Evolutionary conservation across 352 stramenopile species (phyloP).

Genomic region (Blastocystis sp.): DNA sequence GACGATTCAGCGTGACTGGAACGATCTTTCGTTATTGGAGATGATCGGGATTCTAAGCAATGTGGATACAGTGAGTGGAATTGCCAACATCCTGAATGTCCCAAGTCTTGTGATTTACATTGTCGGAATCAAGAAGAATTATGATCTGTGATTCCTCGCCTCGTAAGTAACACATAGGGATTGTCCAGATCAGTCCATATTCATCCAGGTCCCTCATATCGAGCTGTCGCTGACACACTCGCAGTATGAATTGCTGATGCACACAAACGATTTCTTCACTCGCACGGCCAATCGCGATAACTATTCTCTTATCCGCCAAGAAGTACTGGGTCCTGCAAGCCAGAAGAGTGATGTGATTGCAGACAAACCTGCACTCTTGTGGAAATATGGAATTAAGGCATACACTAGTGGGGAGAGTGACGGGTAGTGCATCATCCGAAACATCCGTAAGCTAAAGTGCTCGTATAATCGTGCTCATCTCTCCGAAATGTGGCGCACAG

Average conservation of each 20-base stretch:
- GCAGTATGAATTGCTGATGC: constrained; percentile 13
- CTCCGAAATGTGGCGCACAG: background rate
- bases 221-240: constrained; percentile 40
- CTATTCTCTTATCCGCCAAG: constrained; percentile 18
- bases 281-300: constrained; percentile 49
- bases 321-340: background rate
- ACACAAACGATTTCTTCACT: constrained; percentile 49
- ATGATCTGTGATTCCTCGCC: background rate
- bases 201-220: constrained; percentile 47
- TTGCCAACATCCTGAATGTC: constrained; percentile 24
- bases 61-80: background rate
- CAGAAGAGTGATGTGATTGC: background rate
- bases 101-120: constrained; percentile 21
- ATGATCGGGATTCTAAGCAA: constrained; percentile 16
- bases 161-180: background rate
- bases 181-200: constrained; percentile 30
- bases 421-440: background rate
- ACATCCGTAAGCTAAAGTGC: constrained; percentile 49
- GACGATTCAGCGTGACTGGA: background rate
- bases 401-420: background rate
- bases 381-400: constrained; percentile 8
- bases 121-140: constrained; percentile 22
- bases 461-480: constrained; percentile 15
- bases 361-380: background rate
- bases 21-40: background rate